Conservation (phyloP, 495 filamentous ascomycete genomes). For the Clavariopsis aquatica region DNA sequence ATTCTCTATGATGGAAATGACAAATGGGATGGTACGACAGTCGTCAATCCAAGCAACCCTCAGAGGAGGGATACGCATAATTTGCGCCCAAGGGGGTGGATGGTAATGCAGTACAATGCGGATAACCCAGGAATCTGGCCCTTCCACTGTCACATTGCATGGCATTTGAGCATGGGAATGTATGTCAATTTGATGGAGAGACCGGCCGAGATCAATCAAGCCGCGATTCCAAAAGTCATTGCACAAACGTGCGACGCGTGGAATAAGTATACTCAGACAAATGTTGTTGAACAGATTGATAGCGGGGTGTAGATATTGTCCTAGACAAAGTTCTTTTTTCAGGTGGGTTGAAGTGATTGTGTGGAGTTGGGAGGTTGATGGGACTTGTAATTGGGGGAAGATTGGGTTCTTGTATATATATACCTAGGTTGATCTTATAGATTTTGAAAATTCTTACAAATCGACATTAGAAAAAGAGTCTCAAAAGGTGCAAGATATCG, state of each 20-base stretch:
- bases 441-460: too few species aligned
- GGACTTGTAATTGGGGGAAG: too few species aligned
- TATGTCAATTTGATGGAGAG: conserved; percentile 31
- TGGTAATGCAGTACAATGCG: conserved; percentile 26
- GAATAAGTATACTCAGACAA: conserved; percentile 28
- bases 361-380: too few species aligned
- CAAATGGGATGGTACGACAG: conserved; percentile 25
- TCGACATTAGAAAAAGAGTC: too few species aligned
- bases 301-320: conserved; percentile 22
- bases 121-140: conserved; percentile 38
- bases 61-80: conserved; percentile 26
- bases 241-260: conserved; percentile 40
- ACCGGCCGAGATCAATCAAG: background rate
- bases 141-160: conserved; percentile 35
- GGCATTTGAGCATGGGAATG: conserved; percentile 28
- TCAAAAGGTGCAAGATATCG: too few species aligned
- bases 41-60: conserved; percentile 25
- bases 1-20: conserved; percentile 22
- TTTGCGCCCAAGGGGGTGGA: conserved; percentile 11
- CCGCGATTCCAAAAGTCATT: conserved; percentile 35
- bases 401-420: too few species aligned
- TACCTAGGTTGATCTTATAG: too few species aligned
- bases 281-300: conserved; percentile 41
- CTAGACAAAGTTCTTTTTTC: too few species aligned
- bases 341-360: too few species aligned